Percentiles rank a stretch among this genome's conserved stretches.
These are phyloP conservation scores for Aspergillus hancockii DNA, from an alignment of 495 filamentous ascomycete genomes.

Conservation along the genomic window DNA sequence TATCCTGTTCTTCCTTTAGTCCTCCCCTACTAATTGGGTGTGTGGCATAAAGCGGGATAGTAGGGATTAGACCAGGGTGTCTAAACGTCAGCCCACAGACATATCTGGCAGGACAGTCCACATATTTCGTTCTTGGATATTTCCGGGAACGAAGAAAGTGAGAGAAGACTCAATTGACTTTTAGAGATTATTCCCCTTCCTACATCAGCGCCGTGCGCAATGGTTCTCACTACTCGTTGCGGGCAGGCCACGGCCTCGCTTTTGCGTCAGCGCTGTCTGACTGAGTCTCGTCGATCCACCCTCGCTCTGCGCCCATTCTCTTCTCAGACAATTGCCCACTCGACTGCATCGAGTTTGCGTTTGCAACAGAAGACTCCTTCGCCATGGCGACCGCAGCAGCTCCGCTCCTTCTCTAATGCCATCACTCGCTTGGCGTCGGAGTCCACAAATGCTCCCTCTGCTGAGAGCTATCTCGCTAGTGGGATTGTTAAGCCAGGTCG, in stretches of 20 bases:
- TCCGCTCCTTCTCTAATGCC: conserved; percentile 47
- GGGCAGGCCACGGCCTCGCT: conserved; percentile 48
- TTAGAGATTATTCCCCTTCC: conserved; percentile 12
- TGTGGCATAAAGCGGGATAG: conserved; percentile 29
- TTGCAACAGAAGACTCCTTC: conserved; percentile 42
- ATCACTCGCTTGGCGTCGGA: conserved; percentile 39
- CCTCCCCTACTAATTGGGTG: conserved; percentile 21
- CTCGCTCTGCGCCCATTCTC: conserved; percentile 45
- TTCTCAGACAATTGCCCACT: conserved; percentile 37
- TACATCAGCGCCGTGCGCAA: conserved; percentile 39
- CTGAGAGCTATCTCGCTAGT: conserved; percentile 85
- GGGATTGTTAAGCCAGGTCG: conserved; percentile 73
- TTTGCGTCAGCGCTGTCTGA: conserved; percentile 48
- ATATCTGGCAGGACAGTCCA: conserved; percentile 12
- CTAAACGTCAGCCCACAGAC: conserved; percentile 3
- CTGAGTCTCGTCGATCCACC: conserved; percentile 41
- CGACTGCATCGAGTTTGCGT: conserved; percentile 38
- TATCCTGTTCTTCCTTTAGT: conserved; percentile 14
- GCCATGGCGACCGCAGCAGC: conserved; percentile 43
- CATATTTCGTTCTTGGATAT: conserved; percentile 13
- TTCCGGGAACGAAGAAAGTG: conserved; percentile 16
- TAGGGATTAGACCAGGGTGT: conserved; percentile 15
- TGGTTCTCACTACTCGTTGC: conserved; percentile 54
- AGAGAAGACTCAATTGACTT: conserved; percentile 22
- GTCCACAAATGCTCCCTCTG: conserved; percentile 70